phyloP scores from a whole-genome alignment of 148 eudicot species.

The Limonium bicolor region DNA sequence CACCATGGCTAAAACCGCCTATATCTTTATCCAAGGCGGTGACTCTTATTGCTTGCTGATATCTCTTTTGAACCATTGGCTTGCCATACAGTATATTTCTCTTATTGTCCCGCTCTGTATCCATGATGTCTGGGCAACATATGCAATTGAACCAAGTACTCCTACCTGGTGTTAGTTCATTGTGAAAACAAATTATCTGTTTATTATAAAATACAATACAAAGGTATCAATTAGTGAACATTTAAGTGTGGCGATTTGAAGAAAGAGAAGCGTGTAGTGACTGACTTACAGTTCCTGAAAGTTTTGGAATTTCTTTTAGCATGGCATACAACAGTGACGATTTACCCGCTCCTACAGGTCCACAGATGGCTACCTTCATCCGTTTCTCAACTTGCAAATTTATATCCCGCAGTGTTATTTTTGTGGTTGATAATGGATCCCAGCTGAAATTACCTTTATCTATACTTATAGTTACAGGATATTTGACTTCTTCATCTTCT shows the following conservation, averaged over 20 bases:
- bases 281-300: constrained; percentile 35
- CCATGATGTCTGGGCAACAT: constrained; percentile 47
- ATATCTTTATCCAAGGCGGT: constrained; percentile 47
- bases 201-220: neutral
- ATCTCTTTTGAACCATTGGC: constrained; percentile 28
- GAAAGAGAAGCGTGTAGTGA: neutral
- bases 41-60: constrained; percentile 27
- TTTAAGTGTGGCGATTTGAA: neutral
- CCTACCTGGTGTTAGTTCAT: too few relatives aligned
- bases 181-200: neutral
- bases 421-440: constrained; percentile 20
- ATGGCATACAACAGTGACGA: constrained; percentile 46
- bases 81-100: constrained; percentile 37
- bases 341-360: constrained; percentile 61
- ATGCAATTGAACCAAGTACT: constrained; percentile 37
- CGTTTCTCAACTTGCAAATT: constrained; percentile 17
- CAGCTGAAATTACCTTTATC: constrained; percentile 28
- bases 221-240: neutral
- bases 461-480: too few relatives aligned
- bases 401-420: constrained; percentile 22
- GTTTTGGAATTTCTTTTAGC: constrained; percentile 41
- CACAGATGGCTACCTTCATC: constrained; percentile 44
- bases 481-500: too few relatives aligned
- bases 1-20: constrained; percentile 22
- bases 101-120: constrained; percentile 52